Base-by-base conservation (phyloP, 768 basidiomycete genomes). In the Asterophora lycoperdoides region DNA sequence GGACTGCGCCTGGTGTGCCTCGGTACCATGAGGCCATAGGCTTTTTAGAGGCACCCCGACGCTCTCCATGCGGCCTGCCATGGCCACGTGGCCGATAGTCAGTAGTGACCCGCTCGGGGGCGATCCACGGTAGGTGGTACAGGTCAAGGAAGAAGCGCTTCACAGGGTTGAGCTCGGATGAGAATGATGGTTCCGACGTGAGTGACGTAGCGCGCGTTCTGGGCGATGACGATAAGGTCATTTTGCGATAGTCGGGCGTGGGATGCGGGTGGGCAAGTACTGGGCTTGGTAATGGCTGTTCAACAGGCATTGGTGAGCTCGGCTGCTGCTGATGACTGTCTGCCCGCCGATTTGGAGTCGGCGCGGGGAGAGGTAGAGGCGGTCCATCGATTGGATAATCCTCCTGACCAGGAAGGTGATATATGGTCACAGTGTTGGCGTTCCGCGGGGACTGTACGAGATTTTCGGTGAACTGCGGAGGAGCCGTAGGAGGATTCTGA, bases 111-210 rank as follows among this genome's bases (percentile, higher is more conserved):
- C 76, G 67, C 2, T 66, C 61, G 4, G 64, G 58, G 6, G 76
- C 66, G 7, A 76, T 58, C 78, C 78, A 79, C 1, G 78, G 78
- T 41, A 79, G 67, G 14, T 62, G 52, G 41, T 75, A 71, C 3
- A 79, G 26, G 2, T 58, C 65, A 6, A 65, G 56, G 44, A 76
- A 59, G 46, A 78, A 78, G 11, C 69, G 65, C 29, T 69, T 69
- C 9, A 78, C 51, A 1, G 73, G 73, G 36, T 65, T 65, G 29
- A 74, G 63, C 20, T 62, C 65, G 19, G 55, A 57, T 41, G 65
- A 61, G 48, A 71, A 73, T 3, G 73, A 73, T 9, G 69, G 69
- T 30, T 69, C 68, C 14, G 61, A 61, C 4, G 60, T 62, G 13
- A 53, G 60, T 1, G 63, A 62, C 1, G 65, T 63, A 9, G 57